Evolutionary conservation across 495 filamentous ascomycete genomes (phyloP), one percentile per base, ranked within the genome.

Genomic region (Lasiosphaeria hispida): DNA sequence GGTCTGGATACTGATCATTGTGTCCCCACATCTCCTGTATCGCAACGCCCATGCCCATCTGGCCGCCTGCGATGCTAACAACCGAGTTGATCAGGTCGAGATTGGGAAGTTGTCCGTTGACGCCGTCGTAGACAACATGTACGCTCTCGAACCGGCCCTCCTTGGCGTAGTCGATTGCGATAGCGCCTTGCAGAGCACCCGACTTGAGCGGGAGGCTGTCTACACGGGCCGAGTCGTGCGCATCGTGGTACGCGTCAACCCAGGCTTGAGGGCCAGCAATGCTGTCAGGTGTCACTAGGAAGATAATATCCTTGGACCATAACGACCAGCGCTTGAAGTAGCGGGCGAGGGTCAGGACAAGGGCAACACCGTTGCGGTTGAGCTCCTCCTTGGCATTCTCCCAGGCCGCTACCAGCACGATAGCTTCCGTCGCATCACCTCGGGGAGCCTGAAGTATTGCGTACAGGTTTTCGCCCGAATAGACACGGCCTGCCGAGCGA

Each of bases 281-380:
- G 67, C 91, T 96, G 72, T 98, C 94, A 1, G 87, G 83, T 1
- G 94, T 85, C 49, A 97, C 82, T 7, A 98, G 71, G 72, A 98
- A 86, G 45, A 98, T 94, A 63, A 98, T 96, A 63, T 98, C 94
- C 74, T 98, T 98, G 38, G 91, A 96, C 94, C 94, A 98, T 10
- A 98, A 77, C 23, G 91, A 96, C 94, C 94, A 98, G 59, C 91
- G 80, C 70, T 94, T 96, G 75, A 98, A 96, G 72, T 98, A 98
- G 64, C 94, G 81, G 10, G 91, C 90, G 57, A 98, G 74, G 0
- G 92, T 91, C 65, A 97, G 73, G 8, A 88, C 85, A 44, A 98
- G 81, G 1, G 90, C 88, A 14, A 97, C 83, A 15, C 92, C 94
- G 62, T 89, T 92, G 59, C 87, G 76, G 71, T 98, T 98, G 61